Percentiles rank a stretch among this genome's conserved stretches.
Conservation (phyloP, 495 filamentous ascomycete genomes). For the Opeltia flavorubescens region DNA sequence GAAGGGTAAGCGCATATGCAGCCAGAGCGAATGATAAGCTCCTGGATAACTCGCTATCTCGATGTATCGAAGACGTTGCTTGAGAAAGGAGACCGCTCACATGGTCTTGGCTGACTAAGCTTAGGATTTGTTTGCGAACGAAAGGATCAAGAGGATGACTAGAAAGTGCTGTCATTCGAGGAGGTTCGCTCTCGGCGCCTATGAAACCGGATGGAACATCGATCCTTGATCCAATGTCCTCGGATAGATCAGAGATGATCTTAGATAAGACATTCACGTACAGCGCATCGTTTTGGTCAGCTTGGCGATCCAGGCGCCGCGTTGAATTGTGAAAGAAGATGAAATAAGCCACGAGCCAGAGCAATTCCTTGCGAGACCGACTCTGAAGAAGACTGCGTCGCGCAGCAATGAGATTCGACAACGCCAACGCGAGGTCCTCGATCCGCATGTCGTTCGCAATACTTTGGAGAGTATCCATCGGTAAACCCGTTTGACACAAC, state of each 20-base stretch:
- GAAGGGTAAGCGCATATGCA: conserved; percentile 71
- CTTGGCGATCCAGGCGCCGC: conserved; percentile 24
- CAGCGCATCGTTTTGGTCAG: conserved; percentile 34
- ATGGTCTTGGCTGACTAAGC: conserved; percentile 51
- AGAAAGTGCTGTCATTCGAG: conserved; percentile 17
- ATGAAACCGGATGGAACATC: conserved; percentile 35
- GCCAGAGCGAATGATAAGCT: conserved; percentile 63
- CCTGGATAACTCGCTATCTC: conserved; percentile 7
- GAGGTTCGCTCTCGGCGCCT: too few relatives aligned
- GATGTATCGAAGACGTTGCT: conserved; percentile 18
- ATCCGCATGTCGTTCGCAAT: conserved; percentile 39
- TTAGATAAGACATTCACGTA: conserved; percentile 52
- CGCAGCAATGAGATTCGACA: conserved; percentile 24
- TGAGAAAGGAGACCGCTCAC: conserved; percentile 44
- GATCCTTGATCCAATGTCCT: conserved; percentile 39
- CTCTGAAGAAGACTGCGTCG: conserved; percentile 14
- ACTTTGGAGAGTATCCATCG: conserved; percentile 29
- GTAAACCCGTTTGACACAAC: conserved; percentile 35
- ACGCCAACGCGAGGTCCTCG: conserved; percentile 35
- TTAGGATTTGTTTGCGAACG: conserved; percentile 43
- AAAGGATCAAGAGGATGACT: conserved; percentile 35
- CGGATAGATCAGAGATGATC: conserved; percentile 46
- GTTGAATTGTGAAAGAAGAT: conserved; percentile 54
- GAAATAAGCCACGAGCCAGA: conserved; percentile 73
- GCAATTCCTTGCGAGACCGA: conserved; percentile 11